Evolutionary conservation across 768 basidiomycete genomes (phyloP), one percentile per base, ranked within the genome.

Genomic region (Postia placenta): DNA sequence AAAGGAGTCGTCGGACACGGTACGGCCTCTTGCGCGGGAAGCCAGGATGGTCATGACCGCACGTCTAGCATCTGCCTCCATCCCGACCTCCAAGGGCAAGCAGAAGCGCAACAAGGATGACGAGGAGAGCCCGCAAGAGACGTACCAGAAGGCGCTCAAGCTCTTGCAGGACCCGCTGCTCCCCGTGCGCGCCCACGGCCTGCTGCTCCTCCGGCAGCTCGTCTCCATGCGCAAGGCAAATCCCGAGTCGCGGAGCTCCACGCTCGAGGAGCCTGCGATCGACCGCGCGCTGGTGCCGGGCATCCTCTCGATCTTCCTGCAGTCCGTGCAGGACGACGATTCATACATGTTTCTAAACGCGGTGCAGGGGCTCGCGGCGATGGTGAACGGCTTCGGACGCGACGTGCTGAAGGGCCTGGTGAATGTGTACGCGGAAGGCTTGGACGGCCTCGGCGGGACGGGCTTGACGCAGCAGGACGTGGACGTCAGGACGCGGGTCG

Each of bases 261-360:
- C 26, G 2, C 37, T 54, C n/a, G 28, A 49, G 43, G 50, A 48
- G 14, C 61, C 64, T 27, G 52, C 57, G n/a, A 60, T 71, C 11
- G 81, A 87, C 56, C 67, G 72, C 2, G 85, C 87, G 0, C 70
- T 97, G 22, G 66, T 83, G 14, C 92, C 92, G 5, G 87, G 85
- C 0, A 89, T 97, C 55, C 68, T 93, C 40, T 86, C 87, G 24
- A 85, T 96, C 47, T 95, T 97, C 63, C 65, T 94, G 53, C 82
- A 89, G 60, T 78, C 83, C 0, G 67, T 94, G 4, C 86, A 91
- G 60, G 92, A 96, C 52, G 87, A 93, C 33, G 95, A 98, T 60
- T 92, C 90, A n/a, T 97, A 92, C 64, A 81, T 97, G 47, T 97
- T 92, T 61, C 70, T 97, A 45, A 92, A 92, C 60, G 92, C 88